Evolutionary conservation across 2,329 filamentous ascomycete species (phyloP), one percentile per base, ranked within the genome.

Genomic region (Talaromyces islandicus): DNA sequence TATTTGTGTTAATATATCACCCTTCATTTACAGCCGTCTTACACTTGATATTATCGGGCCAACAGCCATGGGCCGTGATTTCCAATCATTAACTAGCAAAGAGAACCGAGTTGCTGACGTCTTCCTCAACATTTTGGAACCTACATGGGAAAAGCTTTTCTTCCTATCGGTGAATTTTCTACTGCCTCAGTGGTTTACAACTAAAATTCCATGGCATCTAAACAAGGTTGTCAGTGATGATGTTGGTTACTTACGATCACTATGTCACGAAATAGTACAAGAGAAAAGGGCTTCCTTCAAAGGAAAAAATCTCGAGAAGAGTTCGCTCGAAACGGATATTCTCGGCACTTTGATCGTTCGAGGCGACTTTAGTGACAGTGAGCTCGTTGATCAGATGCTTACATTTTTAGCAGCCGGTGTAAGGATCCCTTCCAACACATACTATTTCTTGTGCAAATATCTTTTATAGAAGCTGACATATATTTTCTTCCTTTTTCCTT

Each of bases 61-160:
- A 50, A 50, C 43, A 5, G 43, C 43, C 9, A 50, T 50, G 43
- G 43, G 43, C 17, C 43, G 43, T 5, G 43, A 50, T 9, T 50
- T 50, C 12, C 43, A 50, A 25, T 50, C 43, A 4, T 24, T 50
- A 25, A 50, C 43, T 9, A 50, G 43, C 9, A n/a, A 50, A 6
- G 43, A 50, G 24, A 50, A 50, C 43, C 9, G 24, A 50, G 43
- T 50, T 4, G 43, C 43, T 21, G 43, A 50, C 9, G 19, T 50
- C 3, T 50, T 50, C 67, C 72, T 77, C 19, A 75, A 68, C 1
- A 79, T 85, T 46, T 81, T 85, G 58, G 75, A 77, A 24, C 77
- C 77, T 0, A 75, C 73, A 4, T 72, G 69, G 2, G 43, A 50
- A 50, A 50, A 50, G 19, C 19, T 50, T 25, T 25, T 50, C 7